phyloP scores from a whole-genome alignment of 208 protist species.

The Endotrypanum monterogeii region DNA sequence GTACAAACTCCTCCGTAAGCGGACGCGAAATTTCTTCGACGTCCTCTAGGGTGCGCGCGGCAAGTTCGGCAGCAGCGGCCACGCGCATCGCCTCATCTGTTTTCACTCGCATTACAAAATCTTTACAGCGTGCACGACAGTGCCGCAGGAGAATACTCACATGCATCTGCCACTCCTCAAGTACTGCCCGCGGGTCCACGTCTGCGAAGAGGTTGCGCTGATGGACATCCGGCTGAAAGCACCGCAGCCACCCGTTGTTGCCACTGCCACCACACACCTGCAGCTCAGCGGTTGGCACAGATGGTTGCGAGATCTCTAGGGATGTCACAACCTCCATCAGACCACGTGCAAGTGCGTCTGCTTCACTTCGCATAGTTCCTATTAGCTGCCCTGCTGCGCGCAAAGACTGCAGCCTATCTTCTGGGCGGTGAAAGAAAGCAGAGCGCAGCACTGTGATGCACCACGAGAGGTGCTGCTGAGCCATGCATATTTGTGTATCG shows the following conservation, averaged over 20 bases:
- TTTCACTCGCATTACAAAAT: slow-evolving; percentile 32
- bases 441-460: slow-evolving; percentile 56
- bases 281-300: slow-evolving; percentile 14
- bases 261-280: slow-evolving; percentile 64
- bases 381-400: slow-evolving; percentile 41
- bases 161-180: slow-evolving; percentile 86
- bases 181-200: slow-evolving; percentile 49
- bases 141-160: slow-evolving; percentile 79
- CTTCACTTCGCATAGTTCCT: slow-evolving; percentile 40
- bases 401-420: slow-evolving; percentile 37
- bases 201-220: slow-evolving; percentile 40
- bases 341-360: slow-evolving; percentile 52
- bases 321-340: slow-evolving; percentile 54
- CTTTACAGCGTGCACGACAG: slow-evolving; percentile 46
- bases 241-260: slow-evolving; percentile 69
- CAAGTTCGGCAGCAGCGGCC: slow-evolving; percentile 34
- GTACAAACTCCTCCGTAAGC: slow-evolving; percentile 38
- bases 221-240: slow-evolving; percentile 50
- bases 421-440: slow-evolving; percentile 55
- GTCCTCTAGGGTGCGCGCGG: slow-evolving; percentile 28
- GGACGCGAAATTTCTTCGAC: slow-evolving; percentile 57
- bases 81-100: slow-evolving; percentile 36
- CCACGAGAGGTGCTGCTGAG: slow-evolving; percentile 49
- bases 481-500: slow-evolving; percentile 51
- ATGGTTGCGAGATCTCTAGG: slow-evolving; percentile 46